Evolutionary conservation across 202 grass and related monocot species (phyloP).

Genomic region (Cymbopogon flexuosus): DNA sequence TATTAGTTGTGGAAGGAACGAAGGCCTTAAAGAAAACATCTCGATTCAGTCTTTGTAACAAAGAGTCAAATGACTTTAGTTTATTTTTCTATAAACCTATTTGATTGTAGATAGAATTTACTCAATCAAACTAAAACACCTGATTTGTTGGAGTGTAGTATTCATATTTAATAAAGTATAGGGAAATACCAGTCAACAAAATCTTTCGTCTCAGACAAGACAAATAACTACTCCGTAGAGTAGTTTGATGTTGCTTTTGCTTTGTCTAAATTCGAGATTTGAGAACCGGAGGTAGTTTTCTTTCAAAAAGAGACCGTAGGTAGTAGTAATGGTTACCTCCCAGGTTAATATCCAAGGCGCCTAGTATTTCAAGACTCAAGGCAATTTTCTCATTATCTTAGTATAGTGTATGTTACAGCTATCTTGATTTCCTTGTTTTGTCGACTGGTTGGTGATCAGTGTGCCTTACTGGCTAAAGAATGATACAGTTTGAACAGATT

Average conservation of each 20-base stretch:
- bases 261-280: background rate
- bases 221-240: too few species aligned
- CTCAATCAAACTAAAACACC: background rate
- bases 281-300: background rate
- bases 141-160: background rate
- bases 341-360: background rate
- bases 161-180: background rate
- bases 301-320: too few species aligned
- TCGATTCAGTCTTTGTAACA: too few species aligned
- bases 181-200: background rate
- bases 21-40: too few species aligned
- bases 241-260: background rate
- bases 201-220: background rate
- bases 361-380: background rate
- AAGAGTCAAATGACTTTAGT: too few species aligned
- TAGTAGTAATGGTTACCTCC: too few species aligned
- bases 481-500: conserved; percentile 18
- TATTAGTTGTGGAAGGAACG: too few species aligned
- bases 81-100: background rate
- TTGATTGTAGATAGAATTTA: background rate
- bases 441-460: background rate
- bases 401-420: background rate
- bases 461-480: conserved; percentile 19
- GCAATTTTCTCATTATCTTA: background rate
- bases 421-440: background rate